phyloP scores from a whole-genome alignment of 2,329 filamentous ascomycete species.

The Monosporascus ibericus region DNA sequence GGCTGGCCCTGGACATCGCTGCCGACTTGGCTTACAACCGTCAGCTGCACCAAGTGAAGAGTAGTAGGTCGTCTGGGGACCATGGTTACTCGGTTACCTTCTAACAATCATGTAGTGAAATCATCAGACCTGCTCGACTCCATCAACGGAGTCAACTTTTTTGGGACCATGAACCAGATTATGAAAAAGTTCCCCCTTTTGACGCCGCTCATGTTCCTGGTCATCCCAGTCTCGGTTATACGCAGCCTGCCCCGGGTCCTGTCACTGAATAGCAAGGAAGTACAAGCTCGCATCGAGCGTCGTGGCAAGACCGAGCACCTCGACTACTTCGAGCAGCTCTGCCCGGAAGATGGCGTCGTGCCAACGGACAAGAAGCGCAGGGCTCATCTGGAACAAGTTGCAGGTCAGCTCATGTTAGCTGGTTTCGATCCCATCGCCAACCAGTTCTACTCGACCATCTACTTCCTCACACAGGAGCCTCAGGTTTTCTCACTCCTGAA shows the following conservation, averaged over 20 bases:
- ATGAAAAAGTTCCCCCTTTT: conserved; percentile 11
- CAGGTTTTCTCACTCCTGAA: neutral
- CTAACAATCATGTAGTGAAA: conserved; percentile 2
- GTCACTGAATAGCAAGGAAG: conserved; percentile 7
- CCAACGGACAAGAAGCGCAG: conserved; percentile 10
- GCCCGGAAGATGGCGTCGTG: conserved; percentile 8
- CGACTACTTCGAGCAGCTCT: conserved; percentile 19
- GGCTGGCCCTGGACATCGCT: conserved; percentile 16
- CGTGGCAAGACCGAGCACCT: conserved; percentile 13
- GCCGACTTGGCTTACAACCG: conserved; percentile 15
- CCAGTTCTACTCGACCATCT: conserved; percentile 10
- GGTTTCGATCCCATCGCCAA: conserved; percentile 17
- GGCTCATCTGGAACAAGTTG: conserved; percentile 12
- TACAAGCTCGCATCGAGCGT: conserved; percentile 12
- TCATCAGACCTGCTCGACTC: conserved; percentile 1
- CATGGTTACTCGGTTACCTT: neutral
- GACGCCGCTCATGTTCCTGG: conserved; percentile 9
- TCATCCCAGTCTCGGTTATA: conserved; percentile 9
- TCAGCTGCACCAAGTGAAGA: conserved; percentile 10
- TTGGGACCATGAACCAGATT: conserved; percentile 6
- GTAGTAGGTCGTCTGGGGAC: conserved; percentile 7
- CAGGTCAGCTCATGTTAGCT: conserved; percentile 14
- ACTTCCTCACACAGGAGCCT: conserved; percentile 2
- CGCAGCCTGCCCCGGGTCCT: conserved; percentile 3
- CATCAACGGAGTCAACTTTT: conserved; percentile 4